Percentiles rank a stretch among this genome's conserved stretches.
Evolutionary conservation across 2,329 filamentous ascomycete species (phyloP).

Genomic region (Aspergillus proliferans): DNA sequence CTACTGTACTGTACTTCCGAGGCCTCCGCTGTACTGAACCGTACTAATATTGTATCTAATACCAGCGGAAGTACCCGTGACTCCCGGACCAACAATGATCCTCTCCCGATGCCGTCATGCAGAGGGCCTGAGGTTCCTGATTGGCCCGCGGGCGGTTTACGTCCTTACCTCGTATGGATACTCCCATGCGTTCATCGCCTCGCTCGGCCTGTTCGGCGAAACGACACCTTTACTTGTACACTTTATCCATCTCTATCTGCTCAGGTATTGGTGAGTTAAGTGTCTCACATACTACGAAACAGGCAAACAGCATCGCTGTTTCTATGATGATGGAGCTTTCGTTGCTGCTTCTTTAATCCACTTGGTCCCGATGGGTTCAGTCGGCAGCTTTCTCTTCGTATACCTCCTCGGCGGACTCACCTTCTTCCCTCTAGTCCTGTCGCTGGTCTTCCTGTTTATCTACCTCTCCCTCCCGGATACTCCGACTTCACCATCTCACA

Average conservation of each 20-base stretch:
- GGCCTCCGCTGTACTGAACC: neutral
- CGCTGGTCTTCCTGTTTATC: constrained; percentile 57
- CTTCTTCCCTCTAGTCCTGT: constrained; percentile 68
- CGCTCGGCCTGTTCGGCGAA: neutral
- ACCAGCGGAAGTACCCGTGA: neutral
- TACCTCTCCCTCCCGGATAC: constrained; percentile 59
- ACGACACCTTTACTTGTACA: neutral
- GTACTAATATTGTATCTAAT: neutral
- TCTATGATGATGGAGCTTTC: constrained; percentile 28
- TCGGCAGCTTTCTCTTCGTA: constrained; percentile 58
- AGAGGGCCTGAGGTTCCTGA: neutral
- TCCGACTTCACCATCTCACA: constrained; percentile 16
- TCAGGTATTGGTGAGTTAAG: neutral
- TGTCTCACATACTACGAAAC: neutral
- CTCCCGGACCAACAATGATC: neutral
- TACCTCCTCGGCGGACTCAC: constrained; percentile 85
- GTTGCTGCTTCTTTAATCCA: constrained; percentile 24
- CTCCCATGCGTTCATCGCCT: neutral
- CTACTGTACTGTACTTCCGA: no score
- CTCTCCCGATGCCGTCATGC: neutral
- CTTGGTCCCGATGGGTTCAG: constrained; percentile 36
- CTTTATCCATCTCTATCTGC: neutral
- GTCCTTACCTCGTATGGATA: neutral
- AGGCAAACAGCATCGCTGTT: neutral
- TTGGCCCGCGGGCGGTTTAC: neutral